Evolutionary conservation across 176 grass and related monocot genomes (phyloP), one percentile per base, ranked within the genome.

Genomic region (Avena insularis): DNA sequence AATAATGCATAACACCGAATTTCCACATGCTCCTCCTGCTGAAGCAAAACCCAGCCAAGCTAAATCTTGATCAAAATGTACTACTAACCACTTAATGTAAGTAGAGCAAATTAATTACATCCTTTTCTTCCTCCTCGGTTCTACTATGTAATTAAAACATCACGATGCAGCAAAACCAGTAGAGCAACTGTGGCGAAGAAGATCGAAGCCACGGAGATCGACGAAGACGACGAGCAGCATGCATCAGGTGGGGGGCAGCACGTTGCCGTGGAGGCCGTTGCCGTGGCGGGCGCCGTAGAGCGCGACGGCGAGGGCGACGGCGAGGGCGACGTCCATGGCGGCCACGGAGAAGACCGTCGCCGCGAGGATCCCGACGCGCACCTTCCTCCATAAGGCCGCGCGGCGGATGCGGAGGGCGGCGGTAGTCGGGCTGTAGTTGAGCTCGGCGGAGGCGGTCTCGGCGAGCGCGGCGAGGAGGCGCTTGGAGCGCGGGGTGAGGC

Each of bases 331-430:
- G 75, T 91, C 89, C 3, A 83, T 33, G 66, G 75, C 75, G 56
- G 49, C 58, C 66, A 91, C 75, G 47, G 80, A 29, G 66, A 60
- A 51, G 80, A 91, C 66, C 19, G 75, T 80, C 47, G 48, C 48
- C 25, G 89, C 66, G 66, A 91, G 85, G 80, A 87, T 13, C 12
- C 19, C 47, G 36, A 87, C 66, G 25, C 85, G 89, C 48, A 84
- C 65, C 85, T 87, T 91, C 4, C 75, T 68, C 89, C 85, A 91
- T 75, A 91, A 87, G 36, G 80, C 57, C 46, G 85, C 75, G 48
- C 85, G 74, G 76, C 89, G 85, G 0, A 56, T 68, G 74, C 75
- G 57, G 65, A 59, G 47, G 9, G 48, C 3, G 19, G 67, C 20
- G 35, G 68, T 49, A 0, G 36, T 50, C 10, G 60, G 23, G 72